Evolutionary conservation across 805 yeast species (phyloP).

Genomic region (Myxozyma melibiosi): DNA sequence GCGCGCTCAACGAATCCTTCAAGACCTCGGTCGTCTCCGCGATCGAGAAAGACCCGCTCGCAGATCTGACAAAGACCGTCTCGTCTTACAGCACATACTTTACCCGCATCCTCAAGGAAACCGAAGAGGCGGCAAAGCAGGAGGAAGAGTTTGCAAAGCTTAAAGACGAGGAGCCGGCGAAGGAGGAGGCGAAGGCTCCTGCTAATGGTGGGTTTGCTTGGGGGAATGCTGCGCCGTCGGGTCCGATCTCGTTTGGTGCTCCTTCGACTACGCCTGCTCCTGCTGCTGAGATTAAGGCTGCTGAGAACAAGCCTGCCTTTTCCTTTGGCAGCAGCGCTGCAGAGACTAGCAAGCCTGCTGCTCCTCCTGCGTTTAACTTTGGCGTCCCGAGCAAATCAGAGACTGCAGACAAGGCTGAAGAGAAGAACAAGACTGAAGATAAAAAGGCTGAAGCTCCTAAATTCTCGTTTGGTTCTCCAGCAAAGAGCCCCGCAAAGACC

Average conservation of each 20-base stretch:
- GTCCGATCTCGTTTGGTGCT: constrained; percentile 7
- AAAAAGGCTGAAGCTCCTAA: too few relatives aligned
- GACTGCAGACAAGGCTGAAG: too few relatives aligned
- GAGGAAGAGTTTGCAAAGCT: constrained; percentile 21
- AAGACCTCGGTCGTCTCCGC: constrained; percentile 11
- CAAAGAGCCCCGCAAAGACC: background rate
- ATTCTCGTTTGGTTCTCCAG: constrained; percentile 1
- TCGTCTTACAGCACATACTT: constrained; percentile 23
- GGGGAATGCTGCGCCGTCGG: constrained; percentile 13
- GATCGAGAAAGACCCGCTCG: constrained; percentile 30
- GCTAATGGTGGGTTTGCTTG: constrained; percentile 15
- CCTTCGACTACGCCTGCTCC: background rate
- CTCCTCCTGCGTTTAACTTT: too few relatives aligned
- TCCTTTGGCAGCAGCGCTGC: too few relatives aligned
- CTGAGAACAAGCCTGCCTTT: background rate
- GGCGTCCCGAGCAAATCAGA: too few relatives aligned
- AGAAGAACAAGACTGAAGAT: too few relatives aligned
- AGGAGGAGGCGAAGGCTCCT: constrained; percentile 2
- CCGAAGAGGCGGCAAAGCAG: constrained; percentile 15
- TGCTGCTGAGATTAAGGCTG: background rate
- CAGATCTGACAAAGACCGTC: constrained; percentile 22
- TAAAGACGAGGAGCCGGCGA: constrained; percentile 11
- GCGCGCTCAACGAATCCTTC: constrained; percentile 34
- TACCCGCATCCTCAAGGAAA: constrained; percentile 13
- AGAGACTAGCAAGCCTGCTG: too few relatives aligned